A percentile compares a stretch with the other conserved stretches of the same genome.
Conservation (phyloP, 768 basidiomycete genomes). For the Tylopilus vinaceipallidus region DNA sequence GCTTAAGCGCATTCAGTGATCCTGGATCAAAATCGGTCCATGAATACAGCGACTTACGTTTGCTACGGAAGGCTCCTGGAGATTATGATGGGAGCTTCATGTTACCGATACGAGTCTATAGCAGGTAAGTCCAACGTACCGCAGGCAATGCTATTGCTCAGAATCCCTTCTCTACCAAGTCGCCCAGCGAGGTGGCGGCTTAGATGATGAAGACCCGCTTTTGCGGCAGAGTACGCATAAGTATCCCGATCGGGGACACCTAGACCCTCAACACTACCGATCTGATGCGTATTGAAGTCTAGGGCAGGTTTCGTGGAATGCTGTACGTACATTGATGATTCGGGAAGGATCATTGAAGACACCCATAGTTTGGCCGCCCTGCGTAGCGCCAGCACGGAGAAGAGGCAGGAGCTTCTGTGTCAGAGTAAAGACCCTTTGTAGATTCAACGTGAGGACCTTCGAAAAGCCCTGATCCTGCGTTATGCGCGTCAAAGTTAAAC, state of each 20-base stretch:
- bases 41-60: conserved; percentile 29
- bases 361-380: conserved; percentile 36
- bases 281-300: conserved; percentile 35
- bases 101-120: background rate
- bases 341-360: conserved; percentile 47
- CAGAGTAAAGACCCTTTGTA: conserved; percentile 62
- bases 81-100: background rate
- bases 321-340: conserved; percentile 53
- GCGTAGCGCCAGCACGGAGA: conserved; percentile 44
- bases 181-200: conserved; percentile 56
- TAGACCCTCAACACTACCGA: conserved; percentile 60
- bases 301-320: background rate
- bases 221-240: conserved; percentile 65
- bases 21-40: background rate
- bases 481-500: background rate
- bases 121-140: conserved; percentile 32
- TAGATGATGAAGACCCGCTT: conserved; percentile 59
- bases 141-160: conserved; percentile 63
- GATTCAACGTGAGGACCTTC: conserved; percentile 60
- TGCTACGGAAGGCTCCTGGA: conserved; percentile 41
- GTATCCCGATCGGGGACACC: conserved; percentile 55
- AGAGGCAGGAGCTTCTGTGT: conserved; percentile 61
- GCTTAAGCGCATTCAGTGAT: conserved; percentile 5
- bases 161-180: conserved; percentile 55
- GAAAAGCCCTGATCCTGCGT: conserved; percentile 53